These are phyloP conservation scores for Trichophaea hybrida DNA, from an alignment of 2,329 filamentous ascomycete species.

Conservation along the genomic window DNA sequence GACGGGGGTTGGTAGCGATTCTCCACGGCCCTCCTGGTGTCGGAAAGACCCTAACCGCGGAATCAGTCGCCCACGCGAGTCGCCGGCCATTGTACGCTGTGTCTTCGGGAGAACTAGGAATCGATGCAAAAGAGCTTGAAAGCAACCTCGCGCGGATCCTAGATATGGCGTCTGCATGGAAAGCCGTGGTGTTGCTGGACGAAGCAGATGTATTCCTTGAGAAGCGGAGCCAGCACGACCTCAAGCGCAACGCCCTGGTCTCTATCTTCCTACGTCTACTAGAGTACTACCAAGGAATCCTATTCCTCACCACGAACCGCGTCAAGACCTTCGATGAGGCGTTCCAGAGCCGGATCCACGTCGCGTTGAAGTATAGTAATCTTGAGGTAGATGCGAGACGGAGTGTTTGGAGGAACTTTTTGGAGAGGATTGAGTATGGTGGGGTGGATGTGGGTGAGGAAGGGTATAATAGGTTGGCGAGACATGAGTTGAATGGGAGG, in stretches of 20 bases:
- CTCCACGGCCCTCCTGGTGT: conserved; percentile 31
- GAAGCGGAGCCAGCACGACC: conserved; percentile 66
- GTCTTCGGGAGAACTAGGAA: not conserved
- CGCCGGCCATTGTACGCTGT: not conserved
- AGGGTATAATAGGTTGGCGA: conserved; percentile 15
- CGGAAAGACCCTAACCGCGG: not conserved
- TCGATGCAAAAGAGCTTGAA: not conserved
- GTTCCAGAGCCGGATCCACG: conserved; percentile 32
- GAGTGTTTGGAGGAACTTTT: conserved; percentile 28
- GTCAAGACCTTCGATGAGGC: conserved; percentile 33
- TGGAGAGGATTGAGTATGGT: conserved; percentile 21
- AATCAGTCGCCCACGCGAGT: not conserved
- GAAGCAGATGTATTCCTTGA: conserved; percentile 56
- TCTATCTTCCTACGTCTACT: conserved; percentile 34
- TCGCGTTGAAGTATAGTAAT: conserved; percentile 29
- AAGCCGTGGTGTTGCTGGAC: not conserved
- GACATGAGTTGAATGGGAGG: conserved; percentile 29
- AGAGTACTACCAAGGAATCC: conserved; percentile 34
- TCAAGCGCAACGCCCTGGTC: conserved; percentile 72
- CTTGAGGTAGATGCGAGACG: conserved; percentile 23
- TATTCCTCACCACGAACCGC: conserved; percentile 35
- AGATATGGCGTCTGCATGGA: not conserved
- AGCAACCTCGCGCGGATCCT: not conserved
- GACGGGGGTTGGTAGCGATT: conserved; percentile 30
- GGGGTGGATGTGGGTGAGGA: conserved; percentile 18